phyloP scores from a whole-genome alignment of 305 asterid genomes.

The Stenogyne calaminthoides region DNA sequence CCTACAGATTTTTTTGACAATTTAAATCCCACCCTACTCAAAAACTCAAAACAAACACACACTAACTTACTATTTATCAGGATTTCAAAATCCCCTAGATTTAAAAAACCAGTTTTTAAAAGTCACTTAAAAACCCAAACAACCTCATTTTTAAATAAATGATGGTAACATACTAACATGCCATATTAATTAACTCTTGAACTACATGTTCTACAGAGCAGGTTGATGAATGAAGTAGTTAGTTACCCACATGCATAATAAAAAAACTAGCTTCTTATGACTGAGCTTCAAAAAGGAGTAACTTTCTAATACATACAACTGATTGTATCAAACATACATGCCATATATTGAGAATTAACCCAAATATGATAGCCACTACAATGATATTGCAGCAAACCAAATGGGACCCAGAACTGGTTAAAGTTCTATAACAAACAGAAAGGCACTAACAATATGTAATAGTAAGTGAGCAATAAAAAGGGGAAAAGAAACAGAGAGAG shows the following conservation, averaged over 20 bases:
- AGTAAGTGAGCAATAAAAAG: not conserved
- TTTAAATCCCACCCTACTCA: too few species aligned
- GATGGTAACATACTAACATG: not conserved
- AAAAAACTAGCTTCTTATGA: not conserved
- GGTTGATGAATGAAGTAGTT: not conserved
- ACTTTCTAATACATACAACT: not conserved
- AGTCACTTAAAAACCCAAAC: too few species aligned
- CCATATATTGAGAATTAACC: not conserved
- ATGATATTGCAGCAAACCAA: not conserved
- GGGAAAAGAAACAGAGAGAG: not conserved
- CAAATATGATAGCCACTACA: not conserved
- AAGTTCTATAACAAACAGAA: not conserved
- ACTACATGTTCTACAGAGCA: not conserved
- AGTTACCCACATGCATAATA: not conserved
- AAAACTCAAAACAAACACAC: too few species aligned
- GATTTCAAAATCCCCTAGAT: too few species aligned
- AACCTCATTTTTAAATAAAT: not conserved
- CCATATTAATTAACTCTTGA: not conserved
- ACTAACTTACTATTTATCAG: too few species aligned
- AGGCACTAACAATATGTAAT: not conserved
- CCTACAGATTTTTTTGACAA: too few species aligned
- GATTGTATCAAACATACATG: not conserved
- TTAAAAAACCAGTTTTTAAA: too few species aligned
- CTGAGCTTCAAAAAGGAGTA: not conserved
- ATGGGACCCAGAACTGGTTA: not conserved